phyloP scores from a whole-genome alignment of 1,139 yeast species.

The Debaryomyces singareniensis region DNA sequence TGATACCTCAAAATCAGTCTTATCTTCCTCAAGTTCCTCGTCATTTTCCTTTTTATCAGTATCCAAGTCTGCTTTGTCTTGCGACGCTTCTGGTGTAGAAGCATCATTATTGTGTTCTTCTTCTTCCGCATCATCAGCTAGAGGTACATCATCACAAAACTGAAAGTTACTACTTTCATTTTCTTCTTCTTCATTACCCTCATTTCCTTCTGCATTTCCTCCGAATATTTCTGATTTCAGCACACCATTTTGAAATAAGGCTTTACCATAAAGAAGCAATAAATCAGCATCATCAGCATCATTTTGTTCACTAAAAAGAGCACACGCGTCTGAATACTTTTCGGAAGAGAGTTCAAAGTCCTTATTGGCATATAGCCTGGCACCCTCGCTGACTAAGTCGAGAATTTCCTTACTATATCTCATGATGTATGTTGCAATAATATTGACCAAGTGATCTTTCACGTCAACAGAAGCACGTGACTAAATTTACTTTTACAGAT shows the following conservation, averaged over 20 bases:
- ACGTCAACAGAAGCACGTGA: too few relatives aligned
- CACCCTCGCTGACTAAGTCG: conserved; percentile 50
- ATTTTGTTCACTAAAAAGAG: conserved; percentile 39
- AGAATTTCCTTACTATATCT: conserved; percentile 29
- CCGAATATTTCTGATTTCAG: conserved; percentile 78
- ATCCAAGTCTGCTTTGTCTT: conserved; percentile 24
- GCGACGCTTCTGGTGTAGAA: conserved; percentile 18
- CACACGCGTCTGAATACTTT: conserved; percentile 72
- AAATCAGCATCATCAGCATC: conserved; percentile 65
- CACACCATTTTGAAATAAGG: conserved; percentile 75
- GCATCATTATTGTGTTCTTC: conserved; percentile 16
- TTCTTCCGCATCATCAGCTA: conserved; percentile 28
- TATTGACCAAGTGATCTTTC: too few relatives aligned
- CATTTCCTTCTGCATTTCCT: conserved; percentile 28
- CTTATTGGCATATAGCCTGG: conserved; percentile 54
- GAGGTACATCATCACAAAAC: conserved; percentile 46
- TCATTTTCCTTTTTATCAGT: conserved; percentile 19
- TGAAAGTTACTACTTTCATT: conserved; percentile 40
- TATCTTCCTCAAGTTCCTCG: conserved; percentile 40
- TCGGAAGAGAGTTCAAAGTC: conserved; percentile 67
- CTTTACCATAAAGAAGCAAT: conserved; percentile 70
- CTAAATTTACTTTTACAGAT: neutral
- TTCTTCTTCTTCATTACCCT: conserved; percentile 15
- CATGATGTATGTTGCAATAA: conserved; percentile 7
- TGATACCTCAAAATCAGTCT: conserved; percentile 75